Percentiles rank a stretch among this genome's conserved stretches.
Conservation (phyloP, 257 asterid species). For the Linaria vulgaris region DNA sequence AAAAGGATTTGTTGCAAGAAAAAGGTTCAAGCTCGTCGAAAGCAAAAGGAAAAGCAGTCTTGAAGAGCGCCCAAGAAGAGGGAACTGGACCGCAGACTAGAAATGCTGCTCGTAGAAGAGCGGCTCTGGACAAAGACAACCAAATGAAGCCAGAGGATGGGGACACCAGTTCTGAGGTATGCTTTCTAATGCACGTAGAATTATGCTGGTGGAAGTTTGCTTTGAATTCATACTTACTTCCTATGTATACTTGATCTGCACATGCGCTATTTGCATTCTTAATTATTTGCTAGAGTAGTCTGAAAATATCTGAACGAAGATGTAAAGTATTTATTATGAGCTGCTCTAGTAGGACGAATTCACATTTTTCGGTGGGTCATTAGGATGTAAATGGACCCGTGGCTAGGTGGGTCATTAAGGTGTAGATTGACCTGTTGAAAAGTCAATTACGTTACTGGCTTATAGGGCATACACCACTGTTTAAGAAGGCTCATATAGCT, state of each 20-base stretch:
- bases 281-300: not conserved
- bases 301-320: not conserved
- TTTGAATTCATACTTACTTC: not conserved
- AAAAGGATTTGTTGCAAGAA: slow-evolving; percentile 56
- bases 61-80: slow-evolving; percentile 70
- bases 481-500: not conserved
- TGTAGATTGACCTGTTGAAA: no score
- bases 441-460: no score
- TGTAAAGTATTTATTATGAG: not conserved
- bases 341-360: not conserved
- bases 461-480: no score
- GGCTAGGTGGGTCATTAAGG: not conserved
- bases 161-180: slow-evolving; percentile 89
- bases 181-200: slow-evolving; percentile 7
- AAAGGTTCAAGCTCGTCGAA: slow-evolving; percentile 59
- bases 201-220: not conserved
- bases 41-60: slow-evolving; percentile 89
- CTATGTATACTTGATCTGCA: not conserved
- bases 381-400: no score
- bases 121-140: slow-evolving; percentile 76
- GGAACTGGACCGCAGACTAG: slow-evolving; percentile 84
- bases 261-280: not conserved
- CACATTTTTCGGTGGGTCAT: not conserved
- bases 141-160: slow-evolving; percentile 68
- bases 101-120: slow-evolving; percentile 77